Conservation (phyloP, 225 moss, liverwort and hornwort species). For the Polytrichum formosum region DNA sequence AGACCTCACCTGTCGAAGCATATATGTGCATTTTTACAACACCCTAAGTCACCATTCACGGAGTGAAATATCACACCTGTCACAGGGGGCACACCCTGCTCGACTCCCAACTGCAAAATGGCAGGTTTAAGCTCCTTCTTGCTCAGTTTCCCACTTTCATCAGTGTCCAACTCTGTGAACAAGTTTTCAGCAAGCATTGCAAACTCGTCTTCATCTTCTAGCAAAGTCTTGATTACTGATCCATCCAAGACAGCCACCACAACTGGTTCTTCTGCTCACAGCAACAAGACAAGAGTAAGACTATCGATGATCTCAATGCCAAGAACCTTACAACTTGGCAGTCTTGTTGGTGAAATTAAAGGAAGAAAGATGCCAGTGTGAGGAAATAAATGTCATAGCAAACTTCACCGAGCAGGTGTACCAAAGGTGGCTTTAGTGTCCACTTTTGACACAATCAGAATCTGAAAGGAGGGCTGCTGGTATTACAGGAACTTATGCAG, state of each 20-base stretch:
- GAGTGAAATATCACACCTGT: slow-evolving; percentile 44
- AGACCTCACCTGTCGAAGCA: too few relatives aligned
- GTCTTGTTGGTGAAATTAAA: too few relatives aligned
- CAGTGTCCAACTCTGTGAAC: slow-evolving; percentile 80
- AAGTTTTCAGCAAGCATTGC: slow-evolving; percentile 89
- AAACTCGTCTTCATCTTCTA: slow-evolving; percentile 96
- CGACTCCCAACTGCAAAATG: slow-evolving; percentile 81
- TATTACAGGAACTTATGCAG: too few relatives aligned
- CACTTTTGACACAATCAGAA: too few relatives aligned
- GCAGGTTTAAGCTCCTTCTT: slow-evolving; percentile 95
- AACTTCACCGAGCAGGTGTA: too few relatives aligned
- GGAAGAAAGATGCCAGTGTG: too few relatives aligned
- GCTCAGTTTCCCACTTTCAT: slow-evolving; percentile 94
- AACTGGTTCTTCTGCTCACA: slow-evolving; percentile 76
- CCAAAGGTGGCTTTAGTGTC: too few relatives aligned
- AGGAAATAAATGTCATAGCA: too few relatives aligned
- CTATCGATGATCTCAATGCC: not conserved
- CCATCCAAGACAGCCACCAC: slow-evolving; percentile 87
- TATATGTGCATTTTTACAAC: too few relatives aligned
- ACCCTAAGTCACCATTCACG: too few relatives aligned
- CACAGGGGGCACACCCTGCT: slow-evolving; percentile 91
- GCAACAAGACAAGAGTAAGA: not conserved
- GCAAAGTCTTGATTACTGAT: slow-evolving; percentile 67
- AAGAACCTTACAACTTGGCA: not conserved
- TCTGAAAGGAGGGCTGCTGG: too few relatives aligned